phyloP scores from a whole-genome alignment of 202 grass and related monocot species.

The Zoysia matrella region DNA sequence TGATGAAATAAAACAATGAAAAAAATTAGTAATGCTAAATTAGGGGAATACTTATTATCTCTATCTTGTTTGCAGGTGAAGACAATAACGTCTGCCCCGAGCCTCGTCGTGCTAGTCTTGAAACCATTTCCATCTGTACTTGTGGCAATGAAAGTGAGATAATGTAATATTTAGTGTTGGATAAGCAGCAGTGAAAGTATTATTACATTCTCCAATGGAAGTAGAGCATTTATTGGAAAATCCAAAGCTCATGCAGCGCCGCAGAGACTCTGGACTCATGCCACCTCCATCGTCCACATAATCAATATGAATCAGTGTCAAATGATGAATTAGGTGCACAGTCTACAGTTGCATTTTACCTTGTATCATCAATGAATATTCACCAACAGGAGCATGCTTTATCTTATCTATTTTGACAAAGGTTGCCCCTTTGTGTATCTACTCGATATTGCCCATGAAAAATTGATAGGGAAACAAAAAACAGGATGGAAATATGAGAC shows the following conservation, averaged over 20 bases:
- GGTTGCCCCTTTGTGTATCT: conserved; percentile 70
- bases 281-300: conserved; percentile 67
- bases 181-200: conserved; percentile 37
- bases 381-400: conserved; percentile 54
- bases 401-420: conserved; percentile 74
- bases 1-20: conserved; percentile 20
- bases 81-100: conserved; percentile 82
- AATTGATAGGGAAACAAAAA: conserved; percentile 5
- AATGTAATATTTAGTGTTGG: conserved; percentile 21
- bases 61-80: conserved; percentile 54
- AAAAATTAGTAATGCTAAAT: neutral
- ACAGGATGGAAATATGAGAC: conserved; percentile 1
- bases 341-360: conserved; percentile 48
- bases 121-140: conserved; percentile 90
- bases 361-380: conserved; percentile 67
- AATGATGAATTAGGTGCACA: conserved; percentile 5
- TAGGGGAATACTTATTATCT: conserved; percentile 56
- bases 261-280: conserved; percentile 67
- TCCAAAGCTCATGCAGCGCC: conserved; percentile 80
- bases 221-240: conserved; percentile 68
- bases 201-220: conserved; percentile 72
- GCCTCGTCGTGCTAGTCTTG: conserved; percentile 90
- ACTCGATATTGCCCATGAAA: conserved; percentile 30
- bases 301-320: neutral
- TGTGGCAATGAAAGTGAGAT: conserved; percentile 35